These are phyloP conservation scores for Aspergillus niger DNA, from an alignment of 2,329 filamentous ascomycete species.

Conservation along the genomic window DNA sequence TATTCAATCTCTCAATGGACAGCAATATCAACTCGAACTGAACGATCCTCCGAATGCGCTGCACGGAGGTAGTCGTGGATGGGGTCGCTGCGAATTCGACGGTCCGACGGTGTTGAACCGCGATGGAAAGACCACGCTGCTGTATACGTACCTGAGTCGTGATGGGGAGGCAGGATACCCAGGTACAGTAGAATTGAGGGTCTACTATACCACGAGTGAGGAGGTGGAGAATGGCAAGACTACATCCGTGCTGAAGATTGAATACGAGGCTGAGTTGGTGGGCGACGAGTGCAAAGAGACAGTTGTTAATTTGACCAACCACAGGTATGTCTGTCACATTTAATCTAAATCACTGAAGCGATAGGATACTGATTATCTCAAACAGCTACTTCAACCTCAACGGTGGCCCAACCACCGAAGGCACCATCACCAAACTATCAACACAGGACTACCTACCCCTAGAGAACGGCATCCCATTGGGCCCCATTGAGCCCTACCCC, in stretches of 20 bases:
- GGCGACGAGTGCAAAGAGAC: slow-evolving; percentile 81
- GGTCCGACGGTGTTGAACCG: slow-evolving; percentile 59
- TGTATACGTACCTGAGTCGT: slow-evolving; percentile 66
- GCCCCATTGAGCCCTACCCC: slow-evolving; percentile 64
- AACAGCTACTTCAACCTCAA: slow-evolving; percentile 69
- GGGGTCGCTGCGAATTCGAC: slow-evolving; percentile 47
- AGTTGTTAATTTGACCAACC: slow-evolving; percentile 89
- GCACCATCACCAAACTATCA: slow-evolving; percentile 60
- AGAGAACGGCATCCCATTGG: slow-evolving; percentile 74
- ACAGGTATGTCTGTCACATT: slow-evolving; percentile 61
- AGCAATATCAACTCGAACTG: slow-evolving; percentile 67
- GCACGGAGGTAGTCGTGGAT: slow-evolving; percentile 73
- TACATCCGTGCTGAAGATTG: slow-evolving; percentile 74
- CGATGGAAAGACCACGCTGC: slow-evolving; percentile 65
- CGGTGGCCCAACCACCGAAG: slow-evolving; percentile 59
- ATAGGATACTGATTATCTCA: not conserved
- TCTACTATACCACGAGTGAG: slow-evolving; percentile 76
- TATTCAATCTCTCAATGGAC: slow-evolving; percentile 71
- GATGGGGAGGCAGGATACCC: slow-evolving; percentile 91
- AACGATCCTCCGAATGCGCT: slow-evolving; percentile 79
- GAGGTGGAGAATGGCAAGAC: slow-evolving; percentile 62
- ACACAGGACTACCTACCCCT: slow-evolving; percentile 71
- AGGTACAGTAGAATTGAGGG: slow-evolving; percentile 74
- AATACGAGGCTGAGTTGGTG: slow-evolving; percentile 84
- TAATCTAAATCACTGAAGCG: too few relatives aligned